Conservation (phyloP, 2,329 filamentous ascomycete genomes). For the Rachicladosporium sp. region DNA sequence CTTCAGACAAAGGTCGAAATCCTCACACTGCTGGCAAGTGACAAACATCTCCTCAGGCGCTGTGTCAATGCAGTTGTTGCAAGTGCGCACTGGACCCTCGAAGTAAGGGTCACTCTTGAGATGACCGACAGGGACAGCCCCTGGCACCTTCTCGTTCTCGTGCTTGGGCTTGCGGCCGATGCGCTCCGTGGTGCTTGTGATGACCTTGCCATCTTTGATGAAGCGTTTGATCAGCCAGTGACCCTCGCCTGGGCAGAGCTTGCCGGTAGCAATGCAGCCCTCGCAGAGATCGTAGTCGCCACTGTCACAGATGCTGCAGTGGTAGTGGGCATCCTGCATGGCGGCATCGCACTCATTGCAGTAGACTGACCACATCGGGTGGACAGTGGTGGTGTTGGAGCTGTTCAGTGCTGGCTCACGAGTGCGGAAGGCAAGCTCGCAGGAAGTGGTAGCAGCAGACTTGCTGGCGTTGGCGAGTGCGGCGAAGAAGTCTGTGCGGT, state of each 20-base stretch:
- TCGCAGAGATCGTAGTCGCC: slow-evolving; percentile 92
- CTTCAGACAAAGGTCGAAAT: slow-evolving; percentile 79
- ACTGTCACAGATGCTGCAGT: slow-evolving; percentile 85
- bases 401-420: slow-evolving; percentile 22
- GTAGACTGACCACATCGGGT: slow-evolving; percentile 63
- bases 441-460: slow-evolving; percentile 15
- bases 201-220: slow-evolving; percentile 63
- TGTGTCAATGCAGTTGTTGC: slow-evolving; percentile 54
- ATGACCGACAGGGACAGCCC: slow-evolving; percentile 30
- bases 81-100: slow-evolving; percentile 41
- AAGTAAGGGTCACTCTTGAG: background rate
- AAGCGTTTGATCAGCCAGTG: slow-evolving; percentile 95
- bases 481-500: slow-evolving; percentile 14
- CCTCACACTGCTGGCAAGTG: slow-evolving; percentile 71
- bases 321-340: slow-evolving; percentile 75
- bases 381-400: slow-evolving; percentile 24
- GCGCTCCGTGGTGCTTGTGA: slow-evolving; percentile 75
- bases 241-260: slow-evolving; percentile 62
- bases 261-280: slow-evolving; percentile 60
- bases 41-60: slow-evolving; percentile 69
- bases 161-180: slow-evolving; percentile 48
- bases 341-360: slow-evolving; percentile 80
- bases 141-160: slow-evolving; percentile 26
- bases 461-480: slow-evolving; percentile 6
- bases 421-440: slow-evolving; percentile 27